Percentiles rank a stretch among this genome's conserved stretches.
phyloP scores from a whole-genome alignment of 2,329 filamentous ascomycete species.

The Mycogone perniciosa region DNA sequence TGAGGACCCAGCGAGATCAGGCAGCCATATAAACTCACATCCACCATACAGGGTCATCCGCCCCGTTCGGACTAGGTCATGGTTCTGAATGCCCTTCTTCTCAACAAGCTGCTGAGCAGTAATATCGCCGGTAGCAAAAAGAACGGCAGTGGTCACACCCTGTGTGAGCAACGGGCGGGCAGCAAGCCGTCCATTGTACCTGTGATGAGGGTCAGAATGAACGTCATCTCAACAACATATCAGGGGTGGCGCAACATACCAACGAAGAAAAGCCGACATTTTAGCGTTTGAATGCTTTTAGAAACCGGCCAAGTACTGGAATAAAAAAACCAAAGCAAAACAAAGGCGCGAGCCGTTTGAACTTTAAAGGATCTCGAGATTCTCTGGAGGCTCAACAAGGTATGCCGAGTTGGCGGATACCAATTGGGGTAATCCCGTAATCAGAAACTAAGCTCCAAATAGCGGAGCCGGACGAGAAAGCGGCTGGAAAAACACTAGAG shows the following conservation, averaged over 20 bases:
- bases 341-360: too few species aligned
- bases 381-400: neutral
- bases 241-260: too few species aligned
- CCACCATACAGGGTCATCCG: constrained; percentile 79
- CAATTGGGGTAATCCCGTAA: neutral
- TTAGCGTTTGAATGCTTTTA: too few species aligned
- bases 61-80: constrained; percentile 65
- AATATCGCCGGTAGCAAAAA: constrained; percentile 88
- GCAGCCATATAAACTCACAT: constrained; percentile 40
- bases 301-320: too few species aligned
- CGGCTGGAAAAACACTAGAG: neutral
- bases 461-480: neutral
- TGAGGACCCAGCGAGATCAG: constrained; percentile 2
- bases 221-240: neutral
- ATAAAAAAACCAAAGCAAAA: too few species aligned
- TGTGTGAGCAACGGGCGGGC: constrained; percentile 82
- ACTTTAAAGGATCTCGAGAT: too few species aligned
- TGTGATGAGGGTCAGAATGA: constrained; percentile 27
- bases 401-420: neutral
- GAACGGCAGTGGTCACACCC: constrained; percentile 79
- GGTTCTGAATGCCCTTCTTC: constrained; percentile 66
- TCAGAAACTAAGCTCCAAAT: neutral
- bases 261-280: too few species aligned
- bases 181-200: constrained; percentile 83
- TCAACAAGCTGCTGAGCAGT: constrained; percentile 90